phyloP scores from a whole-genome alignment of 139 green algal genomes.

The Chlamydomonas urium region DNA sequence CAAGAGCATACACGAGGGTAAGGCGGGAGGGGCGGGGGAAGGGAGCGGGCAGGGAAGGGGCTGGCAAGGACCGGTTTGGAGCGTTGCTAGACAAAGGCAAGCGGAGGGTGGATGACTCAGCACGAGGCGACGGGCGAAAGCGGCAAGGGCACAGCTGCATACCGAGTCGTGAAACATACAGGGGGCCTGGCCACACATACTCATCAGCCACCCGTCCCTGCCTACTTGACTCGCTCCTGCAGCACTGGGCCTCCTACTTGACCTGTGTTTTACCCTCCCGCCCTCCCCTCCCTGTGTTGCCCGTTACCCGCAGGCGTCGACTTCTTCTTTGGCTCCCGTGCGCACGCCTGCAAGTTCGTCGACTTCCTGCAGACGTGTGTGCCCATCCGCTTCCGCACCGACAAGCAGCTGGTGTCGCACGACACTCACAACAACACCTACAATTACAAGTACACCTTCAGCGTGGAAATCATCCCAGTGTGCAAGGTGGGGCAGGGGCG shows the following conservation, averaged over 20 bases:
- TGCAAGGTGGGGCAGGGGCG: constrained; percentile 62
- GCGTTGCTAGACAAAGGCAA: too few species aligned
- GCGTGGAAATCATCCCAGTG: constrained; percentile 88
- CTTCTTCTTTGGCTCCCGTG: constrained; percentile 88
- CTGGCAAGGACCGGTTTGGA: not conserved
- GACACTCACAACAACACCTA: constrained; percentile 89
- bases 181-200: too few species aligned
- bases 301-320: constrained; percentile 88
- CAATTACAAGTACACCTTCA: constrained; percentile 99
- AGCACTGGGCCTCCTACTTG: too few species aligned
- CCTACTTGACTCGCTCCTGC: too few species aligned
- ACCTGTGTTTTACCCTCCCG: too few species aligned
- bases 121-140: too few species aligned
- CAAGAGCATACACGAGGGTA: constrained; percentile 8
- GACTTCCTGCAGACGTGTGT: constrained; percentile 88
- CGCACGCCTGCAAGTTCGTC: constrained; percentile 88
- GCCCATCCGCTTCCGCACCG: constrained; percentile 62
- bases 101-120: too few species aligned
- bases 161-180: too few species aligned
- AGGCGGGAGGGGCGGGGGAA: not conserved
- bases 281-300: too few species aligned
- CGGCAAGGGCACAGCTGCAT: too few species aligned
- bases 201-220: too few species aligned
- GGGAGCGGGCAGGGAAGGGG: not conserved
- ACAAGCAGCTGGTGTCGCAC: constrained; percentile 98